Evolutionary conservation across 768 basidiomycete species (phyloP).

Genomic region (Kwoniella sp.): DNA sequence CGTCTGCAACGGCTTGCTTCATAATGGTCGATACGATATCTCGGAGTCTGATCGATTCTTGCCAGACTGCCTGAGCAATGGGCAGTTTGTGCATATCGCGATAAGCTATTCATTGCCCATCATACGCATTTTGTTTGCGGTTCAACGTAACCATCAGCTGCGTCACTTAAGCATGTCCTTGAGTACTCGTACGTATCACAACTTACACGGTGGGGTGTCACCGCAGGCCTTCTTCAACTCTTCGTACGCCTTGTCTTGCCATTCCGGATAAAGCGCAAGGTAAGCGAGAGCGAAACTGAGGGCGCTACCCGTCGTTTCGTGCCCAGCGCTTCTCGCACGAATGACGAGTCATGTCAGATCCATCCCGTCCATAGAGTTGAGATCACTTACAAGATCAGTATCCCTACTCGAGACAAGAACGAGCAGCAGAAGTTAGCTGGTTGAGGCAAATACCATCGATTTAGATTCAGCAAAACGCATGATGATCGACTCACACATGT

Average conservation of each 20-base stretch:
- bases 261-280: constrained; percentile 45
- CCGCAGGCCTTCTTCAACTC: constrained; percentile 36
- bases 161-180: no score
- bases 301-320: constrained; percentile 48
- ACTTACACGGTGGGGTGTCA: constrained; percentile 30
- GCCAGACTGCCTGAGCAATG: constrained; percentile 19
- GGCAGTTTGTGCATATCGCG: constrained; percentile 30
- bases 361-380: no score
- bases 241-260: constrained; percentile 44
- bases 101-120: no score
- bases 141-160: no score
- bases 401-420: constrained; percentile 13
- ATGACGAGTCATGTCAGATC: no score
- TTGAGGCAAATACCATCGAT: no score
- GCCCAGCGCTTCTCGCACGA: constrained; percentile 38
- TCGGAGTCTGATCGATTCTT: constrained; percentile 36
- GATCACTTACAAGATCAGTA: constrained; percentile 31
- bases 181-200: no score
- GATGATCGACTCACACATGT: constrained; percentile 31
- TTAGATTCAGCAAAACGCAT: neutral
- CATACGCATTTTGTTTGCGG: no score
- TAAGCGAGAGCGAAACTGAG: constrained; percentile 44
- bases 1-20: constrained; percentile 28
- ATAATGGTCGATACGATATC: constrained; percentile 35
- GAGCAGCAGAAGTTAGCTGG: no score